These are phyloP conservation scores for Solanum pinnatisectum DNA, from an alignment of 257 asterid genomes.

Conservation along the genomic window DNA sequence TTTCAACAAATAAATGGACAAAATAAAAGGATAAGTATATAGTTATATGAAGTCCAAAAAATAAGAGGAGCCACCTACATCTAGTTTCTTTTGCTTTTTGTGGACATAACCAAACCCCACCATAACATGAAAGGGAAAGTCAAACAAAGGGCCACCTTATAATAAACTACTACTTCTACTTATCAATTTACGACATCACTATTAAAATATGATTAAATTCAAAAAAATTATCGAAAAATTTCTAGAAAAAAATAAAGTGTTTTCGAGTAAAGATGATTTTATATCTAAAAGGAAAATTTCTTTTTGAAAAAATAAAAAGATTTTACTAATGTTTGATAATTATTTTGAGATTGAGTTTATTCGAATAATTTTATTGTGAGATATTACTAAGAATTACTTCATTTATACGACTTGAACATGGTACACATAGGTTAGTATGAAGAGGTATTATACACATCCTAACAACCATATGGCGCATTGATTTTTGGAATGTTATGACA, in stretches of 20 bases:
- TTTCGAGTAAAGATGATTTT: too few relatives aligned
- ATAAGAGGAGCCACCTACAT: background rate
- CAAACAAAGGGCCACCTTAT: background rate
- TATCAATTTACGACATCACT: background rate
- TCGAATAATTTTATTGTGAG: background rate
- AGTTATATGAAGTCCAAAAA: background rate
- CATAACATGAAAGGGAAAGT: background rate
- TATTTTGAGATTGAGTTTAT: background rate
- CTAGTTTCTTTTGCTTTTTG: background rate
- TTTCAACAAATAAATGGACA: background rate
- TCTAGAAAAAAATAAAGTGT: too few relatives aligned
- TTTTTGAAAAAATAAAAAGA: too few relatives aligned
- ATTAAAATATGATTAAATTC: fast-evolving
- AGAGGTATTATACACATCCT: background rate
- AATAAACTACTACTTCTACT: background rate
- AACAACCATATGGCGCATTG: background rate
- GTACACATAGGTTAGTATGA: background rate
- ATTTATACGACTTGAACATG: background rate
- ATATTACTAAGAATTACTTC: background rate
- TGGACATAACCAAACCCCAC: background rate
- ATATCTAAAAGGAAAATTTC: too few relatives aligned
- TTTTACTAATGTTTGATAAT: background rate
- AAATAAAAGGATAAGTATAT: background rate
- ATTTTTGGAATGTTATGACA: background rate
- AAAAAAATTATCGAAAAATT: fast-evolving